Evolutionary conservation across 805 yeast species (phyloP), one percentile per base, ranked within the genome.

Genomic region (Candida ulmi): DNA sequence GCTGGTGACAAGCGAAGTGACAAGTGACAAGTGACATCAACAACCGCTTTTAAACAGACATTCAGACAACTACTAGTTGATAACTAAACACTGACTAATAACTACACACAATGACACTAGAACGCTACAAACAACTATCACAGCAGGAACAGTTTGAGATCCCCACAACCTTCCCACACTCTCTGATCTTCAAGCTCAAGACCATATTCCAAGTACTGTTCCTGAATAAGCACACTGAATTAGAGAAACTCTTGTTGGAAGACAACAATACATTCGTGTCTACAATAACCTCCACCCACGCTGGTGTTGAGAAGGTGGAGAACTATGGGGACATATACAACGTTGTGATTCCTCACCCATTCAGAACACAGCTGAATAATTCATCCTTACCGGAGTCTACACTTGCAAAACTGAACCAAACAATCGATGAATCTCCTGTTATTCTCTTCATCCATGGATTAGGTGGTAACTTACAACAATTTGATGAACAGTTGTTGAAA

Each of bases 391-490:
- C 27, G 4, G 35, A 29, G 13, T 9, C 36, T 11, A 17, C 30
- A 3, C 11, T 31, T n/a, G 28, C 36, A 17, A 40, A 49, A n/a
- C 28, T 51, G 11, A 41, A 43, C 12, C 11, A 35, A 11, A 44
- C 44, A 30, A 38, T 77, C 29, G 58, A 68, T 30, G 60, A 68
- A 12, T 54, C 78, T 30, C 95, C 95, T 0, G 63, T 80, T 2
- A 59, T 83, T 6, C 61, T 87, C 2, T 75, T 88, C 41, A 55
- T 90, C 16, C 97, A 88, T 63, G 98, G 98, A 0, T 60, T 91
- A 17, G 98, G 97, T 2, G 98, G 98, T 2, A 91, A 81, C 50
- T 66, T 85, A 55, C 76, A 87, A 17, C 96, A 88, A 57, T 90
- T 90, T 57, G 93, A 85, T 52, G 79, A 82, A 1, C 51, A 48